phyloP scores from a whole-genome alignment of 139 green algal species.

The Deuterostichococcus epilithicus region DNA sequence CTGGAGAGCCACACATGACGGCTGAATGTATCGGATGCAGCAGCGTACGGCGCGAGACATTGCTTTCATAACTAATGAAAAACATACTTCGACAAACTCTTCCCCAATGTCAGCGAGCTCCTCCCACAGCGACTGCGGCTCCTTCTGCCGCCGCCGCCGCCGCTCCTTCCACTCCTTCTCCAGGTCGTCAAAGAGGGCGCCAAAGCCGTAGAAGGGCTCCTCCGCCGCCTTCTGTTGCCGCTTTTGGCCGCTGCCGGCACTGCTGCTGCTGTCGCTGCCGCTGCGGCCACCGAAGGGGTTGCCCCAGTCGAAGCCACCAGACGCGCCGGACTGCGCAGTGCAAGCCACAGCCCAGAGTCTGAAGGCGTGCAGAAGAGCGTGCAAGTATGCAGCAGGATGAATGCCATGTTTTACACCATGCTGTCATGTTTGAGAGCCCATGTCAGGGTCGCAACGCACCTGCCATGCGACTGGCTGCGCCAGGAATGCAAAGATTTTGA shows the following conservation, averaged over 20 bases:
- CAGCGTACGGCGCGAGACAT: no score
- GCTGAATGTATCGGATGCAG: no score
- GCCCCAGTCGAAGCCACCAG: conserved; percentile 18
- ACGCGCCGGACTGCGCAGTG: not conserved
- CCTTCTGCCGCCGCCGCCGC: conserved; percentile 13
- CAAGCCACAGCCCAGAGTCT: no score
- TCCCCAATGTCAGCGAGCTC: conserved; percentile 58
- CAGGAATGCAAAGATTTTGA: no score
- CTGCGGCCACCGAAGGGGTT: conserved; percentile 12
- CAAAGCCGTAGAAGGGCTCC: conserved; percentile 40
- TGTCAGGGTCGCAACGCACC: no score
- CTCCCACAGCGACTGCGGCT: conserved; percentile 35
- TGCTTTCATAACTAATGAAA: no score
- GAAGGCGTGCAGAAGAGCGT: no score
- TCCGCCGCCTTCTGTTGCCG: conserved; percentile 2
- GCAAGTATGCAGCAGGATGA: no score
- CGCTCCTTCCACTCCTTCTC: conserved; percentile 46
- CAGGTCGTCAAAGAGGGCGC: conserved; percentile 60
- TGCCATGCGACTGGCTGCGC: no score
- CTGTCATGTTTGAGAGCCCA: no score
- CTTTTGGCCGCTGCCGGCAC: not conserved
- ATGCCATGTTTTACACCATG: no score
- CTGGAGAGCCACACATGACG: no score
- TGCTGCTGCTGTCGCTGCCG: conserved; percentile 9
- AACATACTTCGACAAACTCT: conserved; percentile 62